Percentiles rank a stretch among this genome's conserved stretches.
Conservation (phyloP, 208 protist genomes). For the Leishmania aethiopica region DNA sequence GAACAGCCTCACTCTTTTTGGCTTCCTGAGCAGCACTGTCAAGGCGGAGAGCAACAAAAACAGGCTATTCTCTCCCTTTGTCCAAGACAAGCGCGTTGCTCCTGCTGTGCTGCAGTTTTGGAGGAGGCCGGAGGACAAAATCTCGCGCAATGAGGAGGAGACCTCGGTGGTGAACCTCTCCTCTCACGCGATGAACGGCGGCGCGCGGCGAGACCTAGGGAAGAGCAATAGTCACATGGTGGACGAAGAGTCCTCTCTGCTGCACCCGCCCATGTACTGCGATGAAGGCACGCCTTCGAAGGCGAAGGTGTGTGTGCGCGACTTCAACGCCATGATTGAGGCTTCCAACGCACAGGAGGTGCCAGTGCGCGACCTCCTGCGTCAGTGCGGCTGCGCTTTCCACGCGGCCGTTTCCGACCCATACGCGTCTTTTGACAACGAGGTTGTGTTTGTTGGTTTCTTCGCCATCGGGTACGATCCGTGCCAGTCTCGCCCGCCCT, state of each 20-base stretch:
- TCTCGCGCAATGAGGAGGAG: conserved; percentile 17
- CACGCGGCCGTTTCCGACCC: conserved; percentile 40
- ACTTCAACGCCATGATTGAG: conserved; percentile 60
- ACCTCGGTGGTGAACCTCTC: conserved; percentile 23
- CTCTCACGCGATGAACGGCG: background rate
- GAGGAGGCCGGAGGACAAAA: conserved; percentile 21
- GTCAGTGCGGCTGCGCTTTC: conserved; percentile 57
- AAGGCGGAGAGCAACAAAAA: conserved; percentile 45
- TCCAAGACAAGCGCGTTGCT: conserved; percentile 78
- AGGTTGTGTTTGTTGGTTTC: conserved; percentile 78
- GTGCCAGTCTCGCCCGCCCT: conserved; percentile 80
- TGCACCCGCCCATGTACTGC: conserved; percentile 53
- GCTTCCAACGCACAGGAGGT: conserved; percentile 29
- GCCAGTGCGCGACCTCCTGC: conserved; percentile 22
- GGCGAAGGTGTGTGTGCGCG: conserved; percentile 20
- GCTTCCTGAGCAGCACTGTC: conserved; percentile 54
- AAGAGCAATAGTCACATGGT: conserved; percentile 12
- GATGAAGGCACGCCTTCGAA: conserved; percentile 7
- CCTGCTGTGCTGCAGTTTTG: conserved; percentile 71
- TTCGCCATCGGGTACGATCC: conserved; percentile 88
- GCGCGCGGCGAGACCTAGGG: conserved; percentile 5
- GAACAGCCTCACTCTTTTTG: conserved; percentile 59
- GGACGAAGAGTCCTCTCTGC: conserved; percentile 55
- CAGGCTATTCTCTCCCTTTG: conserved; percentile 74
- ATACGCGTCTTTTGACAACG: conserved; percentile 55